phyloP scores from a whole-genome alignment of 2,329 filamentous ascomycete species.

The Cadophora luteo-olivacea region DNA sequence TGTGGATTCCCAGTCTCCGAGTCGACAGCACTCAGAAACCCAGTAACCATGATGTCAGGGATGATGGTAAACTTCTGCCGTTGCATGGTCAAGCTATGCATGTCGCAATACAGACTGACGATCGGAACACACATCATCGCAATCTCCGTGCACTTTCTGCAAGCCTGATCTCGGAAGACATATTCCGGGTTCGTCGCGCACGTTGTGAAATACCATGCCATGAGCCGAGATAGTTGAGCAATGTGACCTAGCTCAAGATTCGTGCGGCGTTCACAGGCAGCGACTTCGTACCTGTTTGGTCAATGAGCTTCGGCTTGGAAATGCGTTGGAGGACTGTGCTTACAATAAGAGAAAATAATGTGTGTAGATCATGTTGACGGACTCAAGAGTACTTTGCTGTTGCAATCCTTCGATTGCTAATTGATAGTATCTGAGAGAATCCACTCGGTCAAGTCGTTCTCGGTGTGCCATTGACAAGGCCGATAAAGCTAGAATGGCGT shows the following conservation, averaged over 20 bases:
- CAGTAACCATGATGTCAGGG: constrained; percentile 7
- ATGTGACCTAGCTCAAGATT: constrained; percentile 15
- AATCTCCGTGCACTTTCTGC: constrained; percentile 7
- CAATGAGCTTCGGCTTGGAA: too few species aligned
- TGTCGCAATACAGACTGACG: constrained; percentile 14
- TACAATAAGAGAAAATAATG: constrained; percentile 18
- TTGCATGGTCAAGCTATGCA: constrained; percentile 10
- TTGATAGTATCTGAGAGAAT: constrained; percentile 14
- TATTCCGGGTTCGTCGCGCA: background rate
- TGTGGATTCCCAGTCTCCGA: background rate
- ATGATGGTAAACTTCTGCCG: constrained; percentile 13
- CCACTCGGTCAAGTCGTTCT: constrained; percentile 17
- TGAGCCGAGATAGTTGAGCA: constrained; percentile 10
- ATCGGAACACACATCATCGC: constrained; percentile 11
- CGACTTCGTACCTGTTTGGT: constrained; percentile 17
- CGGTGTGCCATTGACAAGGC: constrained; percentile 20
- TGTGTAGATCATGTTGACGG: constrained; percentile 18
- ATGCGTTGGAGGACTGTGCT: too few species aligned
- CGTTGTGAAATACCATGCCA: constrained; percentile 16
- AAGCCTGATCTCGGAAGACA: constrained; percentile 10
- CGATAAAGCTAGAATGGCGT: constrained; percentile 14
- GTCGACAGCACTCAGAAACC: constrained; percentile 2
- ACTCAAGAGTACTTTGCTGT: constrained; percentile 11
- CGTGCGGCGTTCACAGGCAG: constrained; percentile 10
- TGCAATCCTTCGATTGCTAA: constrained; percentile 11